These are phyloP conservation scores for Hymenoscyphus linearis DNA, from an alignment of 2,329 filamentous ascomycete genomes.

Conservation along the genomic window DNA sequence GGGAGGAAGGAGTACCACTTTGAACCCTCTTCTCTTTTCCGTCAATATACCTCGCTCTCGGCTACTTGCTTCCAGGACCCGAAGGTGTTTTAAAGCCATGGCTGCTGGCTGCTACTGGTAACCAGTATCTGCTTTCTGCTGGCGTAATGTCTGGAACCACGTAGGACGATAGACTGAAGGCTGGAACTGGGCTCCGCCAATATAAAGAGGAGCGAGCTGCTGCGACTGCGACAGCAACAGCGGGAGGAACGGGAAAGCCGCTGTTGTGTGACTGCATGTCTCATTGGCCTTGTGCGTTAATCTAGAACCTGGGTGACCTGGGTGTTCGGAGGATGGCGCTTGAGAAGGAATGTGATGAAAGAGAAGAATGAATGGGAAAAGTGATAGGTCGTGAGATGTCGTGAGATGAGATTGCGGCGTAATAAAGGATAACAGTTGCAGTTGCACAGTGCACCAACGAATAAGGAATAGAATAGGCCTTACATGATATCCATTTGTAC, in stretches of 20 bases:
- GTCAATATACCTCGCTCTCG: too few species aligned
- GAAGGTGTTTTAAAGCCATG: too few species aligned
- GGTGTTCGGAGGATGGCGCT: slow-evolving; percentile 1
- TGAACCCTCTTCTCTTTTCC: too few species aligned
- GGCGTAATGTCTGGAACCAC: too few species aligned
- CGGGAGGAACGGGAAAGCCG: slow-evolving; percentile 22
- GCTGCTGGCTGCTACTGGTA: too few species aligned
- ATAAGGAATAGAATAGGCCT: not conserved
- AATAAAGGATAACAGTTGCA: too few species aligned
- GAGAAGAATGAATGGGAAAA: not conserved
- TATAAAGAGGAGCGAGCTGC: slow-evolving; percentile 2
- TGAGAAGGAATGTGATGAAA: not conserved
- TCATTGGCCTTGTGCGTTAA: slow-evolving; percentile 10
- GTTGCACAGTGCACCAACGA: not conserved
- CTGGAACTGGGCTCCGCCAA: not conserved
- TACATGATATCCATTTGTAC: too few species aligned
- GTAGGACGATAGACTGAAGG: too few species aligned
- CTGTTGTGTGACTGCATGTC: slow-evolving; percentile 10
- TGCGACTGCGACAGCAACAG: too few species aligned
- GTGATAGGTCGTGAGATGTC: not conserved
- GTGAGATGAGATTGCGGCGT: not conserved
- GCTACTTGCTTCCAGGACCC: too few species aligned
- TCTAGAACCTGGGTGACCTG: not conserved
- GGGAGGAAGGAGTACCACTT: too few species aligned
- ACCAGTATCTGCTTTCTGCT: too few species aligned